These are phyloP conservation scores for Colletotrichum horii DNA, from an alignment of 2,329 filamentous ascomycete species.

Conservation along the genomic window DNA sequence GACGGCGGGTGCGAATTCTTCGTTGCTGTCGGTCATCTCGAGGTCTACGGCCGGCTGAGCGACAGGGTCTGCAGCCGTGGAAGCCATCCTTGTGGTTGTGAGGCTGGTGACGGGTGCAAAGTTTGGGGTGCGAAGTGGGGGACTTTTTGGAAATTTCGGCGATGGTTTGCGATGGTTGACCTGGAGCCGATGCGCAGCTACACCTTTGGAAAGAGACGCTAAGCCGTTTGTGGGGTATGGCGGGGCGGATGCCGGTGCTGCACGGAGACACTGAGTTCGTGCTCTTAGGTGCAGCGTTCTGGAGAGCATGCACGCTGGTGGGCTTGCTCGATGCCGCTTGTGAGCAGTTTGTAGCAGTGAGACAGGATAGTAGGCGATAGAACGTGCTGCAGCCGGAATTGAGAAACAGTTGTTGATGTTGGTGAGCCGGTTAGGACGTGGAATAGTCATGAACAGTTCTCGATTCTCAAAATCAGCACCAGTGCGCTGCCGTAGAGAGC, in stretches of 20 bases:
- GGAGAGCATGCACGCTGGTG: neutral
- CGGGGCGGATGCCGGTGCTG: neutral
- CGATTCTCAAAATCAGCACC: neutral
- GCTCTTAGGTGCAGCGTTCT: neutral
- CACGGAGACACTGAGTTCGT: neutral
- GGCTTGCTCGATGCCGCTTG: neutral
- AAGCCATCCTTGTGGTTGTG: slow-evolving; percentile 1
- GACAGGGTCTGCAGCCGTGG: neutral
- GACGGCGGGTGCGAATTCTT: neutral
- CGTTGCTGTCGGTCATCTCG: neutral
- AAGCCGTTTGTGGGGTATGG: neutral
- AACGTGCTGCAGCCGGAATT: neutral
- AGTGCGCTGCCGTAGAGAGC: neutral
- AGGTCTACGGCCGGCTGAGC: neutral
- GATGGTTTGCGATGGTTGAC: slow-evolving; percentile 3
- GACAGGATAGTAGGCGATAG: no score
- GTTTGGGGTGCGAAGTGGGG: slow-evolving; percentile 15
- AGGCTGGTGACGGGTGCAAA: neutral
- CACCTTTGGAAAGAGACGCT: neutral
- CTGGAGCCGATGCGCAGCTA: neutral
- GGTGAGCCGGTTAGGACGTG: neutral
- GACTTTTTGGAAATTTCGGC: slow-evolving; percentile 19
- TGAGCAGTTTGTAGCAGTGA: no score
- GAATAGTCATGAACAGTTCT: neutral
- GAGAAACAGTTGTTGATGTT: neutral